phyloP scores from a whole-genome alignment of 768 basidiomycete genomes.

The Calvatia gigantea region DNA sequence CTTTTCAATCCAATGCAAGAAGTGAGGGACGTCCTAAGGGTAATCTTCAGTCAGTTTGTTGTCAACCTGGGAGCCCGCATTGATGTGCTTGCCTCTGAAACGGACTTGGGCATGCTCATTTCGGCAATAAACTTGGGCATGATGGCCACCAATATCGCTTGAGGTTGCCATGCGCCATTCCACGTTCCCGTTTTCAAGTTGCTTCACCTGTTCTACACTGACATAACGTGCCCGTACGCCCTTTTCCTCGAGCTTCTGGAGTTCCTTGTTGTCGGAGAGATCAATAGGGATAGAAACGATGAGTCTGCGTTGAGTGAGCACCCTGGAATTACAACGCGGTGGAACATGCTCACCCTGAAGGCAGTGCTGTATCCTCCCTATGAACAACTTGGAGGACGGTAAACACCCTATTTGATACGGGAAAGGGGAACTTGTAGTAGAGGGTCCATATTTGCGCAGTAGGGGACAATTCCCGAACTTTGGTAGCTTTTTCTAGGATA shows the following conservation, averaged over 20 bases:
- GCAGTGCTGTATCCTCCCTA: slow-evolving; percentile 44
- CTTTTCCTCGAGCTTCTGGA: slow-evolving; percentile 59
- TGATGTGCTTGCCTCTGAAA: slow-evolving; percentile 47
- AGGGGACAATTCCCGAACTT: slow-evolving; percentile 60
- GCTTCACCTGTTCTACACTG: slow-evolving; percentile 62
- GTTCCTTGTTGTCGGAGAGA: slow-evolving; percentile 51
- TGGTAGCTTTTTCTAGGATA: slow-evolving; percentile 58
- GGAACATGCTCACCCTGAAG: slow-evolving; percentile 51
- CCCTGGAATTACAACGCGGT: slow-evolving; percentile 14
- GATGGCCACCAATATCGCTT: slow-evolving; percentile 63
- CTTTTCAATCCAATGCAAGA: slow-evolving; percentile 61
- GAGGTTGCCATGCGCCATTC: slow-evolving; percentile 85
- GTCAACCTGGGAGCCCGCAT: not conserved
- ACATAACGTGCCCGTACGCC: slow-evolving; percentile 67
- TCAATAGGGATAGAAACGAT: slow-evolving; percentile 70
- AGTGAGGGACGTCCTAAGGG: slow-evolving; percentile 66
- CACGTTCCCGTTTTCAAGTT: slow-evolving; percentile 57
- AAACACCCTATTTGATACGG: slow-evolving; percentile 72
- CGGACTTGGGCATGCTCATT: slow-evolving; percentile 54
- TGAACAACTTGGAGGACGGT: slow-evolving; percentile 68
- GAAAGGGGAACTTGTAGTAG: slow-evolving; percentile 69
- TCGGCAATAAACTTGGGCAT: slow-evolving; percentile 67
- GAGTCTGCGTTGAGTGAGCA: slow-evolving; percentile 29
- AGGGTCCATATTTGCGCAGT: slow-evolving; percentile 68
- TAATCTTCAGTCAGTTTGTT: not conserved